Percentiles rank a stretch among this genome's conserved stretches.
Conservation (phyloP, 192 early-diverging fungal genomes). For the Chytriomyces confervae region DNA sequence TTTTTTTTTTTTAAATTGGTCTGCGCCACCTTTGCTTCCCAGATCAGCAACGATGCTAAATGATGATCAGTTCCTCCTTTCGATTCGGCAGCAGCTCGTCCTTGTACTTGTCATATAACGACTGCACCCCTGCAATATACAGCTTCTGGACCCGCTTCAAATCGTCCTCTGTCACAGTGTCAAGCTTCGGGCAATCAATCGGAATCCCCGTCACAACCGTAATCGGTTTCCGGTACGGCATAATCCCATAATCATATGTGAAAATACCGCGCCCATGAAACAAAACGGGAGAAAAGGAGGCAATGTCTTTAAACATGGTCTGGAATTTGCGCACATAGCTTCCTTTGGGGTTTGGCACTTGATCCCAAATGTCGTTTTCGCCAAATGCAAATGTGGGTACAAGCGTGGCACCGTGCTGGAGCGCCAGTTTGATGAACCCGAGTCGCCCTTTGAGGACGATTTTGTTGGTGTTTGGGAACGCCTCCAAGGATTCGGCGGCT, state of each 20-base stretch:
- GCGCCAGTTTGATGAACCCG: constrained; percentile 91
- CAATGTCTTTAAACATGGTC: constrained; percentile 63
- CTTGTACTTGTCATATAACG: constrained; percentile 72
- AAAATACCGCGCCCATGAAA: constrained; percentile 91
- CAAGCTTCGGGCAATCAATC: constrained; percentile 63
- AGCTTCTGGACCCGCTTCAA: constrained; percentile 62
- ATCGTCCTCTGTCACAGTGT: constrained; percentile 65
- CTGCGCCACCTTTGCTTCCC: no score
- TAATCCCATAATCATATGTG: constrained; percentile 72
- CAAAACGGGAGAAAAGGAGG: constrained; percentile 54
- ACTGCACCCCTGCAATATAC: constrained; percentile 70
- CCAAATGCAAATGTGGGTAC: constrained; percentile 93
- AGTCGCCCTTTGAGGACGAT: constrained; percentile 57
- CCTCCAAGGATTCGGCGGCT: constrained; percentile 72
- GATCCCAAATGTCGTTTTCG: constrained; percentile 92
- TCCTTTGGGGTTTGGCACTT: constrained; percentile 74
- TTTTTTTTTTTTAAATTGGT: no score
- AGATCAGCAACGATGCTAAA: constrained; percentile 35
- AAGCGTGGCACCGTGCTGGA: constrained; percentile 77
- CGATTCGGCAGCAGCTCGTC: constrained; percentile 71
- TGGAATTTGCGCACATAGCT: constrained; percentile 71
- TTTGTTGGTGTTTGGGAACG: constrained; percentile 49
- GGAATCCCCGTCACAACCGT: constrained; percentile 31
- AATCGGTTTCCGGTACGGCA: constrained; percentile 51
- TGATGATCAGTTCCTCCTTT: constrained; percentile 64